Base-by-base conservation (phyloP, 208 protist species). In the Zelonia costaricensis region DNA sequence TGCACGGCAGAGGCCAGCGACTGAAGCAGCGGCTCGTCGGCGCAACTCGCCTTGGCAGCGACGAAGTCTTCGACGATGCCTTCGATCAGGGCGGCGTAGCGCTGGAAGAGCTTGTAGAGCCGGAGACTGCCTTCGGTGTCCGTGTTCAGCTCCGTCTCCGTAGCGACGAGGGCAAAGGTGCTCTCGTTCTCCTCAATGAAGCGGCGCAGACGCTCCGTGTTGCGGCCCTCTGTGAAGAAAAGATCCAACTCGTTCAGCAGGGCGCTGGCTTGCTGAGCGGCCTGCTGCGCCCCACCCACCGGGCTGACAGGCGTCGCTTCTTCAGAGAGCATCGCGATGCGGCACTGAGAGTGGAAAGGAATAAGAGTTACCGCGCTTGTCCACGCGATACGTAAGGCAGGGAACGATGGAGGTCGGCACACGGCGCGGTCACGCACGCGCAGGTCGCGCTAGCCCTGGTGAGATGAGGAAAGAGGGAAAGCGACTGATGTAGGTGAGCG, bases 221-320 rank as follows among this genome's bases (percentile, higher is more conserved):
- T 85, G 16, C 31, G 68, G 30, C 78, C 82, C 20, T 72, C 57
- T 30, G 75, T 46, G 59, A 94, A 94, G 69, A 91, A 94, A 2
- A 59, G 53, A 31, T 94, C 78, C 20, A 94, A 62, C 16, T 78
- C 69, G 10, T 78, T 74, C 15, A 94, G 48, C 23, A 86, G 28
- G 12, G 39, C 36, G 13, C 4, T n/a, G 25, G 27, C 7, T n/a
- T 33, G 31, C 25, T 8, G 10, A 27, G 9, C 39, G 6, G 9
- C 12, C 31, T 7, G 13, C 31, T 12, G 25, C 20, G 53, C n/a
- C 36, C 10, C 31, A 18, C 40, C 22, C 45, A 20, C 31, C 35
- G 22, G 43, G 45, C 8, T 40, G 7, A n/a, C 16, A 38, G n/a
- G n/a, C n/a, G n/a, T n/a, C n/a, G n/a, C n/a, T n/a, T n/a, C n/a